Evolutionary conservation across 169 alveolate species (phyloP).

Genomic region (Eimeria praecox): DNA sequence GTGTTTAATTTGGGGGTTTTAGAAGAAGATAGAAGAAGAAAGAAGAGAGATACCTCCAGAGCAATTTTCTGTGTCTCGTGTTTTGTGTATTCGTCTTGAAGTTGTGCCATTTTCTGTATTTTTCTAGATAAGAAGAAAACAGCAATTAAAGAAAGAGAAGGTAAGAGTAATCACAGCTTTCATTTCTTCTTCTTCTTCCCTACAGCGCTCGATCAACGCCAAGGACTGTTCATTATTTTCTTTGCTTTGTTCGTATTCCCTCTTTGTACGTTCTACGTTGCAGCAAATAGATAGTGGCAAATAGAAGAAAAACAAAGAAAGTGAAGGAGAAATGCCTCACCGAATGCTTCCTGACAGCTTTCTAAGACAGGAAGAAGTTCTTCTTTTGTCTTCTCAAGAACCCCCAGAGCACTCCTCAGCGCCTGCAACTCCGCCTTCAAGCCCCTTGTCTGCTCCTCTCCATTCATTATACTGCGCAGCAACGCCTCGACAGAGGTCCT

Average conservation of each 20-base stretch:
- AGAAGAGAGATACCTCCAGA: background rate
- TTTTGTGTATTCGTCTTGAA: slow-evolving; percentile 1
- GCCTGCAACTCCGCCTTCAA: background rate
- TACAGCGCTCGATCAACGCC: slow-evolving; percentile 25
- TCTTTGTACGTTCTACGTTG: background rate
- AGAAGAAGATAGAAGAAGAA: background rate
- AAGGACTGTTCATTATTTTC: background rate
- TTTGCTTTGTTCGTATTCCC: slow-evolving; percentile 27
- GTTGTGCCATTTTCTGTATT: background rate
- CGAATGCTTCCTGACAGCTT: background rate
- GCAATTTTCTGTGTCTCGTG: background rate
- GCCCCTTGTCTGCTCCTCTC: background rate
- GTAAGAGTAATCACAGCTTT: background rate
- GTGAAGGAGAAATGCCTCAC: background rate
- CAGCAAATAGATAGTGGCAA: background rate
- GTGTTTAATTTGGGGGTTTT: background rate
- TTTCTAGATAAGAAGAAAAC: background rate
- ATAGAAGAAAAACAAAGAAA: background rate
- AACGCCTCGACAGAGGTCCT: slow-evolving; percentile 61
- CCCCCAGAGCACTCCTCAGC: background rate
- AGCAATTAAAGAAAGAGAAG: too few relatives aligned
- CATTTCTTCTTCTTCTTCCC: slow-evolving; percentile 14
- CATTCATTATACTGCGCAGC: slow-evolving; percentile 26
- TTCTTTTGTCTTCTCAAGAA: background rate
- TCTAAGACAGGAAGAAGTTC: background rate